Evolutionary conservation across 805 yeast genomes (phyloP), one percentile per base, ranked within the genome.

Genomic region (Sungouiella thailandica): DNA sequence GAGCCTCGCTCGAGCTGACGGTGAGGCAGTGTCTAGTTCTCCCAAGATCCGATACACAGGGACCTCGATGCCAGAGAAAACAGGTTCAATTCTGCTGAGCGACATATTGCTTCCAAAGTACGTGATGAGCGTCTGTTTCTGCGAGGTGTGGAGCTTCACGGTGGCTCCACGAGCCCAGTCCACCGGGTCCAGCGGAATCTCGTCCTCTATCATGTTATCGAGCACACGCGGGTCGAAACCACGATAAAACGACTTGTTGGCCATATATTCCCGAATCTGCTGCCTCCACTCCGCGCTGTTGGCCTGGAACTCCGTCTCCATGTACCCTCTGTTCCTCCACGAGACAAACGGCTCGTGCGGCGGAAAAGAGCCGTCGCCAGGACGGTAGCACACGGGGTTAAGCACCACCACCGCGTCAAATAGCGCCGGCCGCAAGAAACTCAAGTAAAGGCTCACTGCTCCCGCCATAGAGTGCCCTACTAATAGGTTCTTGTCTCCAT

Each of bases 391-490:
- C 4, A 44, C 44, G 7, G 47, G 49, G 17, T 44, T 42, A 13
- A 44, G 17, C 17, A 29, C 25, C 7, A 42, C 34, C n/a, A 24
- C 23, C 7, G 37, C 14, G 29, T 42, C 36, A 26, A 42, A 42
- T 4, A 38, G 17, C 3, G 14, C 24, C 2, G 43, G 44, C 13
- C 32, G 26, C 11, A 40, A 17, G 25, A 17, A 36, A 5, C 27
- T 23, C 22, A 31, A 11, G 13, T 28, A 26, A 19, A 43, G 16
- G 16, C 36, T 7, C 9, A 34, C 24, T 23, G 25, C 34, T 10
- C 47, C 49, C 2, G 47, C 47, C 45, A 45, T 40, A 12, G 47
- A 43, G 25, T 45, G 49, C 7, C 49, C 49, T 4, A 45, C 29
- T 7, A 40, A 18, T 8, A 45, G 32, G 35, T 40, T 42, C 8